Conservation (phyloP, 2,329 filamentous ascomycete genomes). For the Didymella exigua region DNA sequence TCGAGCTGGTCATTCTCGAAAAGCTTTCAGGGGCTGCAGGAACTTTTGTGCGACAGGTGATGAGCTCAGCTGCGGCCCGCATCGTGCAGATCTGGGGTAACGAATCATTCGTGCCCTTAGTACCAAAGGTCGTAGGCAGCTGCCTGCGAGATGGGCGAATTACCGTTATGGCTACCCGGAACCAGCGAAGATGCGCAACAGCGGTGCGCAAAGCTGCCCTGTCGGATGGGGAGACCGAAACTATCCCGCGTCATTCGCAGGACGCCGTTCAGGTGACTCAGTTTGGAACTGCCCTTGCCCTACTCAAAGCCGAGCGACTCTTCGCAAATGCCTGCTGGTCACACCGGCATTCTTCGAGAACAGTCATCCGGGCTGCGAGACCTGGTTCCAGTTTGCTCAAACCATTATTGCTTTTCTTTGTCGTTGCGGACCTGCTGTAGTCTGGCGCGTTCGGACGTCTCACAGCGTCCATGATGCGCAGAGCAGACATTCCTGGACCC, state of each 20-base stretch:
- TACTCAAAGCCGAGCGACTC: not conserved
- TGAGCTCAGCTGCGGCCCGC: constrained; percentile 10
- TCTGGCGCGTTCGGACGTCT: not conserved
- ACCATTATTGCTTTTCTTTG: constrained; percentile 1
- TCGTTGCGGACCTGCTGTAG: not conserved
- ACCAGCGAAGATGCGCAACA: constrained; percentile 8
- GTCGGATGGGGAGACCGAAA: not conserved
- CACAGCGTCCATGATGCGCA: not conserved
- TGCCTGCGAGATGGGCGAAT: not conserved
- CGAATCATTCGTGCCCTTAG: constrained; percentile 4
- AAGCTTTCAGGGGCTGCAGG: constrained; percentile 2
- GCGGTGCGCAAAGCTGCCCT: not conserved
- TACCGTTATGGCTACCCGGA: not conserved
- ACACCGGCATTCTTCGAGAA: not conserved
- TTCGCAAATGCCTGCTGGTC: not conserved
- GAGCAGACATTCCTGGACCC: not conserved
- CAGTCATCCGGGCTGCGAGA: constrained; percentile 9
- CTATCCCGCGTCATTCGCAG: not conserved
- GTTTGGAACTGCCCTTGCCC: constrained; percentile 2
- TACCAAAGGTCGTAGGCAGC: not conserved
- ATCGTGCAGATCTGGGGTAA: constrained; percentile 2
- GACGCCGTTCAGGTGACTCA: constrained; percentile 9
- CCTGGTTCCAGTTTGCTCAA: constrained; percentile 3
- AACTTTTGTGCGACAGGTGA: constrained; percentile 3
- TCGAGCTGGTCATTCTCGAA: not conserved